Conservation (phyloP, 345 rosid genomes). For the Eucalyptus curtisii region DNA sequence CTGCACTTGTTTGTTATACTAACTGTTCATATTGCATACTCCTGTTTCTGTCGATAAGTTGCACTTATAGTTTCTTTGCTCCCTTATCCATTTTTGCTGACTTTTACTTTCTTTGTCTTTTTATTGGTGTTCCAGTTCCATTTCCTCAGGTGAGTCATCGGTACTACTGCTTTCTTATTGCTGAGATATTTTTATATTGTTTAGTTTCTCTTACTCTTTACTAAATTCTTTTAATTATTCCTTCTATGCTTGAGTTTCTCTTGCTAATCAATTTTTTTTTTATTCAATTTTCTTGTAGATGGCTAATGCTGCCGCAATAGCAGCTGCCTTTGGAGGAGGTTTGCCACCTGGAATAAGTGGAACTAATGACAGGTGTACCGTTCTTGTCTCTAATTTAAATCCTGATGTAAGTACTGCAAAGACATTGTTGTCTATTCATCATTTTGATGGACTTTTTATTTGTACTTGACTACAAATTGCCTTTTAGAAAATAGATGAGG, state of each 20-base stretch:
- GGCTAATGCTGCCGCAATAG: conserved; percentile 87
- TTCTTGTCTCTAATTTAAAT: conserved; percentile 82
- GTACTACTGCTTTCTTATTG: not conserved
- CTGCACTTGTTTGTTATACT: not conserved
- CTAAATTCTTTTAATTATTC: not conserved
- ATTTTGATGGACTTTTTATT: not conserved
- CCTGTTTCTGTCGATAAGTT: not conserved
- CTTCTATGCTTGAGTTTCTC: not conserved
- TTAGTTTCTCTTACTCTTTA: not conserved
- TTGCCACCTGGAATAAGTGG: conserved; percentile 95
- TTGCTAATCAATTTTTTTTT: not conserved
- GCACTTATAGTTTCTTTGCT: not conserved
- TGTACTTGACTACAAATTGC: not conserved
- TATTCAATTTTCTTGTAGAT: conserved; percentile 26
- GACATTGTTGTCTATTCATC: not conserved
- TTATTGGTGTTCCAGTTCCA: conserved; percentile 42
- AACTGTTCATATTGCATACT: not conserved
- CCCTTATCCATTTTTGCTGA: not conserved
- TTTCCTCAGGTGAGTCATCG: conserved; percentile 79
- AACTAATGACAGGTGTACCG: conserved; percentile 89
- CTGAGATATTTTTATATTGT: not conserved
- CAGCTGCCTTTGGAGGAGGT: conserved; percentile 95
- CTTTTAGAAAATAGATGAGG: conserved; percentile 76
- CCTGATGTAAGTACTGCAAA: conserved; percentile 53
- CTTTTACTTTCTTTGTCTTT: not conserved